Evolutionary conservation across 495 filamentous ascomycete species (phyloP), one percentile per base, ranked within the genome.

Genomic region (Penicillium paradoxum): DNA sequence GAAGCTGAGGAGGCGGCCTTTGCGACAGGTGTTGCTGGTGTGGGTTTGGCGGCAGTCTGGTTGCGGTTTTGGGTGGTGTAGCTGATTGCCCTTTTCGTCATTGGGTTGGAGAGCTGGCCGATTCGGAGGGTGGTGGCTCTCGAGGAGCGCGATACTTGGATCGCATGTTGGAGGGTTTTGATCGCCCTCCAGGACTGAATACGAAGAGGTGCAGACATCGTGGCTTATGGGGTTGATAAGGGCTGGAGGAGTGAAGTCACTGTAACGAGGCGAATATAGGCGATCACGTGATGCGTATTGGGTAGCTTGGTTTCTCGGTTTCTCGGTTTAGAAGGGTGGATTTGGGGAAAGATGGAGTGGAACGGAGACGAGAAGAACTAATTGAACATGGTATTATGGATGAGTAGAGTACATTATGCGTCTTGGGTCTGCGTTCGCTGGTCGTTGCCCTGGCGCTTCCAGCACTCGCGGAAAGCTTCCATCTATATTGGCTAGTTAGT

Each of bases 401-500:
- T 9, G 5, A 0, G 30, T 30, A 34, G 32, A 54, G 21, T 34
- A 49, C 29, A 52, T 32, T 42, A 73, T 46, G 65, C 66, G 66
- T 93, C 83, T 63, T 90, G 90, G 25, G 78, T 84, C 59, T 78
- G 76, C 0, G 91, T 96, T 63, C 93, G 82, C 67, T 85, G 72
- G 62, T 91, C 83, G 68, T 98, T 98, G 41, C 91, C 86, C 55
- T 96, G 86, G 52, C 75, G 79, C 69, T 95, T 95, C 93, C 93
- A 98, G 68, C 93, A 98, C 59, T 87, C 79, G 59, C 83, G 83
- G 66, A 98, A 98, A 8, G 79, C 80, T 66, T 96, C 88, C 89
- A 98, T 95, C 93, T 98, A 58, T 30, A 42, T 24, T 45, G 64
- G 57, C 47, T 49, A 69, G 63, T 48, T 8, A 51, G 39, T 32